Base-by-base conservation (phyloP, 441 rosid genomes). In the Populus trichocarpa region DNA sequence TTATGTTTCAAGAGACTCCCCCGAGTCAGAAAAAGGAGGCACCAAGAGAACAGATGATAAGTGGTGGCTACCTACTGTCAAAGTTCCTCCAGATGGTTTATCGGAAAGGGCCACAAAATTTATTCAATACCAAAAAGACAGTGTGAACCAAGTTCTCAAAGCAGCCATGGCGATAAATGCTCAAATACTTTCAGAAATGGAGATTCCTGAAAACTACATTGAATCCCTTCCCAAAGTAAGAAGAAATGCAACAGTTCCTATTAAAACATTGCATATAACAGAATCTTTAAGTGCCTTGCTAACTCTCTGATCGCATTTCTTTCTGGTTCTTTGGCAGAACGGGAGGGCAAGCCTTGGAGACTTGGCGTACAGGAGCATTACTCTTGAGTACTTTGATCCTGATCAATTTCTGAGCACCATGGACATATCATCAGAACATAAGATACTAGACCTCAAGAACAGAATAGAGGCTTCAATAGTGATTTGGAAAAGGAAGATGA, bases 151-250 rank as follows among this genome's bases (percentile, higher is more conserved):
- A 42, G 99, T 97, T 12, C 93, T 95, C 42, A 93, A 95, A 81
- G 99, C 98, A 50, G 98, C 99, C 67, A 93, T 97, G 99, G 97
- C 97, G 1, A 97, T 95, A 14, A 97, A 97, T 79, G 92, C 99
- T 69, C 97, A 97, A 85, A 95, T 95, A 77, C 84, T 97, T 18
- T 86, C 94, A 2, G 99, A 95, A 85, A 95, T 97, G 98, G 90
- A 86, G 77, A 81, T 95, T 76, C 99, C 99, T 0, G 99, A 93
- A 74, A 91, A 83, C 88, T 97, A 95, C 88, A 90, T 95, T 6
- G 99, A 97, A 77, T 89, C 97, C 38, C 98, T 95, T 67, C 99
- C 99, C 3, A 97, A 93, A 97, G 99, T 93, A 84, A 76, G 11
- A 8, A 10, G 4, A 4, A 42, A 71, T 18, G 35, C 40, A 82